A percentile compares a stretch with the other conserved stretches of the same genome.
Conservation (phyloP, 192 early-diverging fungal species). For the Coemansia erecta region DNA sequence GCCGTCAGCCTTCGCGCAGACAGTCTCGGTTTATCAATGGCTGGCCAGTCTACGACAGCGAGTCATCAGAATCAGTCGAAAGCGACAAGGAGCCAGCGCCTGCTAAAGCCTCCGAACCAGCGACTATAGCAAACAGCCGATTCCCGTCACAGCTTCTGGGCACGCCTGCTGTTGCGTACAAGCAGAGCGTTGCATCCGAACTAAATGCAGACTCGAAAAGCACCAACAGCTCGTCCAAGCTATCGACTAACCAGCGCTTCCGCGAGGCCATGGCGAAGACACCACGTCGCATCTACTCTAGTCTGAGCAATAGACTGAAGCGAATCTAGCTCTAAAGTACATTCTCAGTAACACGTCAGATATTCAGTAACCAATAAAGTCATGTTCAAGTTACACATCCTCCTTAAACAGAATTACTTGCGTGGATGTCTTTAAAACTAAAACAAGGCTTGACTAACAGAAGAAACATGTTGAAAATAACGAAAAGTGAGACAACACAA, state of each 20-base stretch:
- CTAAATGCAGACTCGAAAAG: conserved; percentile 3
- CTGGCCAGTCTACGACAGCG: conserved; percentile 31
- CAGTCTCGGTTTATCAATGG: conserved; percentile 35
- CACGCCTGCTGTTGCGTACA: neutral
- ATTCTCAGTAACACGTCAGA: neutral
- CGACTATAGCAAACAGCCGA: too few species aligned
- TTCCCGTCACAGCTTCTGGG: neutral
- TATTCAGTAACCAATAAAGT: neutral
- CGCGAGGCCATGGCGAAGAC: conserved; percentile 19
- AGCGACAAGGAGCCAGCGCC: neutral
- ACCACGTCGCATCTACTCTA: conserved; percentile 31
- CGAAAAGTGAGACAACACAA: neutral
- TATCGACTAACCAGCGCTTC: conserved; percentile 12
- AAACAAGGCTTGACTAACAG: neutral
- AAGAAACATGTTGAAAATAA: neutral
- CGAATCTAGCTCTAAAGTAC: neutral
- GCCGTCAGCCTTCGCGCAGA: conserved; percentile 1
- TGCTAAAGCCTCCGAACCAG: neutral
- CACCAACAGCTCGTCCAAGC: conserved; percentile 5
- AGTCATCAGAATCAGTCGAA: neutral
- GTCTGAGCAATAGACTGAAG: conserved; percentile 17
- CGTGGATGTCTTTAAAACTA: neutral
- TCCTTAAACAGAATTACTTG: neutral
- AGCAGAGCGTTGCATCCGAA: conserved; percentile 8
- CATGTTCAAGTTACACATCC: neutral